These are phyloP conservation scores for Lipomyces starkeyi DNA, from an alignment of 805 yeast genomes.

Conservation along the genomic window DNA sequence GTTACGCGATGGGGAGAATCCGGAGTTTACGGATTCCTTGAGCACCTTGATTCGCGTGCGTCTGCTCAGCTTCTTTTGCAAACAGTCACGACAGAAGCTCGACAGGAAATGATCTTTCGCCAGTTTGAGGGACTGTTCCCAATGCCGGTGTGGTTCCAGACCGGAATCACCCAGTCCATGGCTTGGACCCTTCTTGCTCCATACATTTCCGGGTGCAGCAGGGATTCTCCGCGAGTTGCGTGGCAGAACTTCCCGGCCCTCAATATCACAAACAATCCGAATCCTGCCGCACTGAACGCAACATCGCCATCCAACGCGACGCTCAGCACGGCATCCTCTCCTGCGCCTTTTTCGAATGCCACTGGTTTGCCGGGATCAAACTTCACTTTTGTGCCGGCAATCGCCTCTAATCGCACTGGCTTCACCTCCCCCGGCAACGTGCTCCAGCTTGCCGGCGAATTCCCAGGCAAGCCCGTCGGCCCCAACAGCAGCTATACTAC, in stretches of 20 bases:
- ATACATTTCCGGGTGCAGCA: constrained; percentile 18
- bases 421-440: constrained; percentile 15
- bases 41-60: constrained; percentile 24
- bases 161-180: constrained; percentile 24
- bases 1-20: constrained; percentile 27
- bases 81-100: constrained; percentile 26
- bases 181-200: constrained; percentile 28
- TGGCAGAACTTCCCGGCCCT: constrained; percentile 29
- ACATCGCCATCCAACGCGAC: not conserved
- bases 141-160: constrained; percentile 22
- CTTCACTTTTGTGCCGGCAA: constrained; percentile 15
- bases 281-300: constrained; percentile 5
- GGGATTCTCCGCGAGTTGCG: constrained; percentile 16
- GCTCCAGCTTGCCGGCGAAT: constrained; percentile 14
- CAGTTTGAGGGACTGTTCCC: constrained; percentile 28
- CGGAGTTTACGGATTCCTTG: constrained; percentile 21
- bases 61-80: constrained; percentile 22
- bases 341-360: not conserved
- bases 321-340: no score
- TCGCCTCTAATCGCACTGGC: constrained; percentile 22
- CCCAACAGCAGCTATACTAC: constrained; percentile 26
- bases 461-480: constrained; percentile 25
- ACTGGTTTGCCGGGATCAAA: not conserved
- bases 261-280: constrained; percentile 20
- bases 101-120: constrained; percentile 25